Base-by-base conservation (phyloP, 305 asterid genomes). In the Ilex paraguariensis region DNA sequence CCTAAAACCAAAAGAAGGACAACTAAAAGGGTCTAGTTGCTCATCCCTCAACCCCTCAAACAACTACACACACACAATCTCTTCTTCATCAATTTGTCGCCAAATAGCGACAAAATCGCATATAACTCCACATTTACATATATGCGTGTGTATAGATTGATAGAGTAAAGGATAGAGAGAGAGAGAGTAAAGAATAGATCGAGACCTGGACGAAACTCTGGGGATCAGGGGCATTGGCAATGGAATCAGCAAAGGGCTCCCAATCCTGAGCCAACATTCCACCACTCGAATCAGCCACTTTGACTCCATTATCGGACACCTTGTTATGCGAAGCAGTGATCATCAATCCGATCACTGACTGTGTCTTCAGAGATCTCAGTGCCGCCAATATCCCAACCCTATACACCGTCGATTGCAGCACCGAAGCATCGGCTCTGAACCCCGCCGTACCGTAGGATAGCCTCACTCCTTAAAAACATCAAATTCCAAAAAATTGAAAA, bases 211-310 rank as follows among this genome's bases (percentile, higher is more conserved):
- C 39, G 28, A 92, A 88, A 57, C 87, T 45, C 17, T 59, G 64
- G 5, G 91, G 80, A 66, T 92, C 81, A 9, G 86, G 73, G 17
- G 90, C 85, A 75, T 89, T 89, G 14, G 97, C 90, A 59, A 89
- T 59, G 67, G 84, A 71, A 56, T 85, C 84, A 28, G 98, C 91
- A 59, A 87, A 92, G 54, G 95, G 95, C 61, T 92, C 98, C 98
- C 96, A 92, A 32, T 65, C 69, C 79, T 89, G 98, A 72, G 98
- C 79, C 72, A 92, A 83, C 97, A 92, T 89, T 66, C 91, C 97
- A 21, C 98, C 97, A 21, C 83, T 73, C 6, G 95, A 87, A 39
- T 92, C 96, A 30, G 96, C 95, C 17, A 89, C 75, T 77, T 92
- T 92, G 76, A 92, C 75, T 44, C 98, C 98, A 70, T 89, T 89